phyloP scores from a whole-genome alignment of 2,329 filamentous ascomycete genomes.

The Macroventuria anomochaeta region DNA sequence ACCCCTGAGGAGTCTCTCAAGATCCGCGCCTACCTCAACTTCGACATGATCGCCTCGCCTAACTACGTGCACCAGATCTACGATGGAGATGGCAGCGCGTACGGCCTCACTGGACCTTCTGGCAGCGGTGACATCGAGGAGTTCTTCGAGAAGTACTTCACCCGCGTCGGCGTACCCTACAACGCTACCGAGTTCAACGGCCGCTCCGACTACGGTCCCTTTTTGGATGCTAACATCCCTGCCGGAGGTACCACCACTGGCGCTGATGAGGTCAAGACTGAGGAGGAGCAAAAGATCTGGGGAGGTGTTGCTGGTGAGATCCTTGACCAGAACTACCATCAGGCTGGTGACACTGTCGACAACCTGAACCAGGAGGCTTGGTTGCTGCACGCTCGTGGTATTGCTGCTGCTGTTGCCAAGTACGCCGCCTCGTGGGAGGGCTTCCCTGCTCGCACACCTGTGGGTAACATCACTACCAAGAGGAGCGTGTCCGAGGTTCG shows the following conservation, averaged over 20 bases:
- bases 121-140: slow-evolving; percentile 43
- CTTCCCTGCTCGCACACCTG: slow-evolving; percentile 35
- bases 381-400: slow-evolving; percentile 40
- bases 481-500: slow-evolving; percentile 19
- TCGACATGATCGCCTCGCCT: slow-evolving; percentile 52
- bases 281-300: slow-evolving; percentile 42
- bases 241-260: slow-evolving; percentile 49
- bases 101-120: slow-evolving; percentile 40
- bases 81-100: slow-evolving; percentile 46
- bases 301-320: slow-evolving; percentile 43
- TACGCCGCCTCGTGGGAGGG: slow-evolving; percentile 38
- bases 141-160: slow-evolving; percentile 45
- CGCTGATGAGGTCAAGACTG: slow-evolving; percentile 49
- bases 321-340: slow-evolving; percentile 44
- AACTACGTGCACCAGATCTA: slow-evolving; percentile 48
- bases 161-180: slow-evolving; percentile 33
- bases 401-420: slow-evolving; percentile 45
- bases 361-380: slow-evolving; percentile 47
- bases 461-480: slow-evolving; percentile 27
- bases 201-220: slow-evolving; percentile 49
- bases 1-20: slow-evolving; percentile 36
- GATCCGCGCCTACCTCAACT: slow-evolving; percentile 52
- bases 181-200: slow-evolving; percentile 46
- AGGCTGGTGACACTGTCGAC: slow-evolving; percentile 43
- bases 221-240: slow-evolving; percentile 46